A percentile compares a stretch with the other conserved stretches of the same genome.
These are phyloP conservation scores for Parsonsia alboflavescens DNA, from an alignment of 257 asterid species.

Conservation along the genomic window DNA sequence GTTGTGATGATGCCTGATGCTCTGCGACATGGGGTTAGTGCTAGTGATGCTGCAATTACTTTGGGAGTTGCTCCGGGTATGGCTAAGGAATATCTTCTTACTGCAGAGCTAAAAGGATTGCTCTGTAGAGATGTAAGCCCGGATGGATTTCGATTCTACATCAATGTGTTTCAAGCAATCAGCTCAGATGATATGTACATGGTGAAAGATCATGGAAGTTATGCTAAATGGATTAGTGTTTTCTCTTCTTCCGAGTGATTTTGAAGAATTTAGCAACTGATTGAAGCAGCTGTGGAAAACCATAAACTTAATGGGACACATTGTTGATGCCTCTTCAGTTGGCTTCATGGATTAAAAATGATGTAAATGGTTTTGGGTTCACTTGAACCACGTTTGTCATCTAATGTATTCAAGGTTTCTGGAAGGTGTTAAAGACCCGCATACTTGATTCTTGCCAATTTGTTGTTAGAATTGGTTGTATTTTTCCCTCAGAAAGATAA, in stretches of 20 bases:
- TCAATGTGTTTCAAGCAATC: slow-evolving; percentile 72
- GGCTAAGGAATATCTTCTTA: slow-evolving; percentile 94
- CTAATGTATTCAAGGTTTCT: neutral
- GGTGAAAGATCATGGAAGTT: slow-evolving; percentile 74
- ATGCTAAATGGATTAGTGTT: slow-evolving; percentile 48
- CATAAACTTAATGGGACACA: neutral
- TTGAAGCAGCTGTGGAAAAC: neutral
- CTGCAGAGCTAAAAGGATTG: slow-evolving; percentile 92
- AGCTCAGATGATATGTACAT: slow-evolving; percentile 45
- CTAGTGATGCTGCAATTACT: slow-evolving; percentile 92
- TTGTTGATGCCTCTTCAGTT: neutral
- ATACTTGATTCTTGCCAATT: neutral
- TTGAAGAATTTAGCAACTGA: neutral
- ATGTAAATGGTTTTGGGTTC: neutral
- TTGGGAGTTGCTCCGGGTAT: slow-evolving; percentile 97
- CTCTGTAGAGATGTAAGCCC: slow-evolving; percentile 95
- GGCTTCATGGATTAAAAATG: neutral
- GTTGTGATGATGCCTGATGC: slow-evolving; percentile 64
- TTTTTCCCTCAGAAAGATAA: neutral
- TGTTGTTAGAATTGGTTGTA: neutral
- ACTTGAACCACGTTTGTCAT: neutral
- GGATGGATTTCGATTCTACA: slow-evolving; percentile 80
- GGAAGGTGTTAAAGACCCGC: neutral
- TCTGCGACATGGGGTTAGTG: slow-evolving; percentile 64
- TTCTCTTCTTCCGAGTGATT: slow-evolving; percentile 33